Evolutionary conservation across 1,284 basidiomycete genomes (phyloP).

Genomic region (Retiboletus flavoniger): DNA sequence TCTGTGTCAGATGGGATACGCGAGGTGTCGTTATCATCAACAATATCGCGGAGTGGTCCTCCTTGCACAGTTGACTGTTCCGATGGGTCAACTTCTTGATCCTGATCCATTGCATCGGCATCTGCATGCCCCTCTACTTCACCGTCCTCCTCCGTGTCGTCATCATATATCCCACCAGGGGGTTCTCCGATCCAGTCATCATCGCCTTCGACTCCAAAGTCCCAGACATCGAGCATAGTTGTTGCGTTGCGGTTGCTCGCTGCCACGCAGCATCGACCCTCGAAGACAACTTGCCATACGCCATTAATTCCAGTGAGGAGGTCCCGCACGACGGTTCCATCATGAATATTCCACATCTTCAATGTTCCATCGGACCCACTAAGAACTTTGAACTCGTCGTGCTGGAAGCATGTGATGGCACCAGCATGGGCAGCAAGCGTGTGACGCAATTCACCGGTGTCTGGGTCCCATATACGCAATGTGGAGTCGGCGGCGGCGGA

Average conservation of each 20-base stretch:
- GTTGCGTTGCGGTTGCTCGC: constrained; percentile 81
- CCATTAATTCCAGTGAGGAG: constrained; percentile 85
- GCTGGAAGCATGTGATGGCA: constrained; percentile 96
- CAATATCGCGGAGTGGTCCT: constrained; percentile 38
- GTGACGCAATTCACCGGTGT: constrained; percentile 74
- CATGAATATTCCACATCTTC: constrained; percentile 93
- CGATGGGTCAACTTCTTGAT: constrained; percentile 48
- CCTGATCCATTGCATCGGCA: constrained; percentile 68
- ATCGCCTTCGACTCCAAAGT: constrained; percentile 70
- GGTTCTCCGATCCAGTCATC: constrained; percentile 57
- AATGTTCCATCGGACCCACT: constrained; percentile 93
- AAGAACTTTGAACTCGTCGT: constrained; percentile 94
- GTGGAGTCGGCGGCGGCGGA: constrained; percentile 94
- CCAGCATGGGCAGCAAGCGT: constrained; percentile 86
- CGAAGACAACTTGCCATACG: constrained; percentile 95
- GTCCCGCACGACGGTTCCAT: constrained; percentile 82
- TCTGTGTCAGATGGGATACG: constrained; percentile 24
- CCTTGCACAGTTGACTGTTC: constrained; percentile 51
- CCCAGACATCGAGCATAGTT: constrained; percentile 84
- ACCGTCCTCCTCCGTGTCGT: constrained; percentile 55
- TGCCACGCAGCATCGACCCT: constrained; percentile 88
- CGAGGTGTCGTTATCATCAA: constrained; percentile 30
- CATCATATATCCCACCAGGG: constrained; percentile 50
- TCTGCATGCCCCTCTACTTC: constrained; percentile 52
- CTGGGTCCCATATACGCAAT: constrained; percentile 89